Percentiles rank a stretch among this genome's conserved stretches.
These are phyloP conservation scores for Alternaria angustiovoidea DNA, from an alignment of 2,329 filamentous ascomycete species.

Conservation along the genomic window DNA sequence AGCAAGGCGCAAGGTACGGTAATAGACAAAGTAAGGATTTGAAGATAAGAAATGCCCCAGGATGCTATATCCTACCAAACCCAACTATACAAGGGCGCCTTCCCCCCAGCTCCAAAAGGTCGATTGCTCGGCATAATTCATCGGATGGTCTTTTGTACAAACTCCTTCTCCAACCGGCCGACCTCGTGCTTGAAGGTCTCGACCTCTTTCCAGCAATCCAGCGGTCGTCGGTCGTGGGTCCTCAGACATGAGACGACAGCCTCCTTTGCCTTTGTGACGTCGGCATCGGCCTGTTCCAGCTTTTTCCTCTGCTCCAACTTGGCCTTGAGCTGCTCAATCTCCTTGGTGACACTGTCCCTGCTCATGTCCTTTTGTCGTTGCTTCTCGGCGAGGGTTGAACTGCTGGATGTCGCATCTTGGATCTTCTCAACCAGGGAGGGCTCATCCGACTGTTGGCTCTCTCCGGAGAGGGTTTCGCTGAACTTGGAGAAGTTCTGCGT, in stretches of 20 bases:
- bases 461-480: conserved; percentile 67
- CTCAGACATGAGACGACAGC: conserved; percentile 82
- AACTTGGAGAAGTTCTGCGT: conserved; percentile 72
- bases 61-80: conserved; percentile 19
- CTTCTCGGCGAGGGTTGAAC: conserved; percentile 51
- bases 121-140: conserved; percentile 27
- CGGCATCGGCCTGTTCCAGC: conserved; percentile 70
- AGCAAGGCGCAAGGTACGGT: neutral
- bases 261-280: conserved; percentile 76
- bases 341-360: conserved; percentile 62
- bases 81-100: conserved; percentile 36
- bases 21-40: neutral
- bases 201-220: conserved; percentile 95
- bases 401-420: conserved; percentile 45
- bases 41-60: neutral
- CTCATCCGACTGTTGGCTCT: conserved; percentile 50
- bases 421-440: conserved; percentile 49
- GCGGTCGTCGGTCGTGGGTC: conserved; percentile 82
- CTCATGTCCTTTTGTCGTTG: conserved; percentile 57
- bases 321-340: conserved; percentile 64
- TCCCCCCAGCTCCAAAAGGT: neutral
- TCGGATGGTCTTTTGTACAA: conserved; percentile 81
- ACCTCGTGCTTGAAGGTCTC: conserved; percentile 91
- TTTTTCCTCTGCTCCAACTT: conserved; percentile 64
- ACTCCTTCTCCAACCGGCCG: conserved; percentile 81